A percentile compares a stretch with the other conserved stretches of the same genome.
These are phyloP conservation scores for Lasiodiplodia sp. DNA, from an alignment of 2,329 filamentous ascomycete genomes.

Conservation along the genomic window DNA sequence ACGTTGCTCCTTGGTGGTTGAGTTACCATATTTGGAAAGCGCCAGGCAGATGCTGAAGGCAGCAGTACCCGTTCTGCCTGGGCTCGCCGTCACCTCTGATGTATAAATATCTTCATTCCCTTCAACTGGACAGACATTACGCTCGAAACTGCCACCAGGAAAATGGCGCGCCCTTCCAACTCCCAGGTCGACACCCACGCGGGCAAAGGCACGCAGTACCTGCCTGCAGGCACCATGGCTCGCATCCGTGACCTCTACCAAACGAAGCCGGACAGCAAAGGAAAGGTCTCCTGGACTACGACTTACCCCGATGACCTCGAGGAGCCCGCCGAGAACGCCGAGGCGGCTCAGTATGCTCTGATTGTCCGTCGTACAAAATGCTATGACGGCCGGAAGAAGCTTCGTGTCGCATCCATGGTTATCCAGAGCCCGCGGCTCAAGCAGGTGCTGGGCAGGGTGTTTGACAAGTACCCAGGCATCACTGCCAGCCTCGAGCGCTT, in stretches of 20 bases:
- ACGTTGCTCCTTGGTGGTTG: neutral
- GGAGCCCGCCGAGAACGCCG: conserved; percentile 33
- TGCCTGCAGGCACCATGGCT: conserved; percentile 19
- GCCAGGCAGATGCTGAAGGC: conserved; percentile 9
- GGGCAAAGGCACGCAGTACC: neutral
- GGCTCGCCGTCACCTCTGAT: neutral
- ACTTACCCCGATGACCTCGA: conserved; percentile 28
- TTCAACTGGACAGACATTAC: neutral
- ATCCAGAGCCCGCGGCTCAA: conserved; percentile 46
- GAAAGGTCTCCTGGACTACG: conserved; percentile 28
- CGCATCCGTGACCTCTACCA: conserved; percentile 27
- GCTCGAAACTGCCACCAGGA: neutral
- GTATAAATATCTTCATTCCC: neutral
- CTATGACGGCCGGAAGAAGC: conserved; percentile 32
- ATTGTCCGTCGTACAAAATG: conserved; percentile 36
- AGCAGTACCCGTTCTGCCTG: neutral
- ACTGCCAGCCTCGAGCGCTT: conserved; percentile 42
- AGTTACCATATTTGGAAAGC: neutral
- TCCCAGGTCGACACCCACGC: neutral
- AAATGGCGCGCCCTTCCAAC: neutral
- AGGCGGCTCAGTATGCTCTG: conserved; percentile 33
- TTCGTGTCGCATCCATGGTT: conserved; percentile 40
- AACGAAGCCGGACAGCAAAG: conserved; percentile 24
- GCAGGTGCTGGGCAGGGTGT: conserved; percentile 40
- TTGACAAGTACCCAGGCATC: conserved; percentile 44